Conservation (phyloP, 2,329 filamentous ascomycete genomes). For the Dactylonectria macrodidyma region DNA sequence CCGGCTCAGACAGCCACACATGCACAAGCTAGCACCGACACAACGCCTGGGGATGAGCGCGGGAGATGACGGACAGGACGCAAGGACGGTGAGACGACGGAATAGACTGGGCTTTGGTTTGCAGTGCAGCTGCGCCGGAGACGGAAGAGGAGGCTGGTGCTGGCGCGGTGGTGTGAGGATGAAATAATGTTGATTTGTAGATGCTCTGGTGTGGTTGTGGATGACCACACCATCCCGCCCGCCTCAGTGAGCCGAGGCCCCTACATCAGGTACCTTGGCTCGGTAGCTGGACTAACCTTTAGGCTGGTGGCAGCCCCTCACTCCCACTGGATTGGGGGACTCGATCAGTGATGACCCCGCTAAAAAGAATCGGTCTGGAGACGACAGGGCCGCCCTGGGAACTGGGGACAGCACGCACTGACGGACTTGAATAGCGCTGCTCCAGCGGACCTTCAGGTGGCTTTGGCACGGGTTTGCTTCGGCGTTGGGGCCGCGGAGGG, state of each 20-base stretch:
- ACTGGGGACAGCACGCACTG: too few species aligned
- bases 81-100: conserved; percentile 2
- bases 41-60: conserved; percentile 11
- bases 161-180: conserved; percentile 23
- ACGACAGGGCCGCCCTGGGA: conserved; percentile 4
- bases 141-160: conserved; percentile 13
- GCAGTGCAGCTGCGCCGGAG: not conserved
- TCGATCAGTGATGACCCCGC: conserved; percentile 28
- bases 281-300: conserved; percentile 1
- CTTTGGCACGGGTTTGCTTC: conserved; percentile 36
- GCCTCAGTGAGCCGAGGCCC: conserved; percentile 24
- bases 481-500: conserved; percentile 1
- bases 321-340: not conserved
- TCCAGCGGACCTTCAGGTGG: conserved; percentile 3
- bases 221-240: conserved; percentile 24
- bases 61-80: conserved; percentile 4
- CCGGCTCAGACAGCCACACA: conserved; percentile 30
- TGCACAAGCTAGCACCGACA: conserved; percentile 23
- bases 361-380: conserved; percentile 22
- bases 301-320: not conserved
- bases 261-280: conserved; percentile 11
- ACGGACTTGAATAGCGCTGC: not conserved
- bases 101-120: not conserved
- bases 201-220: conserved; percentile 15
- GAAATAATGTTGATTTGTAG: conserved; percentile 27